phyloP scores from a whole-genome alignment of 495 filamentous ascomycete species.

The Lophium mytilinum region DNA sequence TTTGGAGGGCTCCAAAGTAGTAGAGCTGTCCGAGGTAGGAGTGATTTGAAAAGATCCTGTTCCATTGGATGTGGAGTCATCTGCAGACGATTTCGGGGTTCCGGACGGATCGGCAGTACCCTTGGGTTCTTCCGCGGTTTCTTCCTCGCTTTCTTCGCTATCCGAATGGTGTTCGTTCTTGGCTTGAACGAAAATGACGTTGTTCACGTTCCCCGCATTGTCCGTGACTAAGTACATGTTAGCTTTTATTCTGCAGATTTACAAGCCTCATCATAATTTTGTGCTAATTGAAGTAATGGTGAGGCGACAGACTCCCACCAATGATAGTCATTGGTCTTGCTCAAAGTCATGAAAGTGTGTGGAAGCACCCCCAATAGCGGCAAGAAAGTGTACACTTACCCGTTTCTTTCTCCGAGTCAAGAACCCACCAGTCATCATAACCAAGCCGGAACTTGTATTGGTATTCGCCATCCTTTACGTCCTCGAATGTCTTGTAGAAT shows the following conservation, averaged over 20 bases:
- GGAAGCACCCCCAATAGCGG: background rate
- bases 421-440: constrained; percentile 54
- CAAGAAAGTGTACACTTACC: constrained; percentile 31
- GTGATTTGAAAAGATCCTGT: constrained; percentile 2
- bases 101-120: background rate
- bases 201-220: constrained; percentile 50
- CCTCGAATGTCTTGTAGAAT: constrained; percentile 33
- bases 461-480: constrained; percentile 45
- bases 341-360: no score
- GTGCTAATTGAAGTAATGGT: background rate
- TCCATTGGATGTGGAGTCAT: background rate
- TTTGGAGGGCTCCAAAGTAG: no score
- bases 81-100: background rate
- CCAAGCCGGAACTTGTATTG: constrained; percentile 67
- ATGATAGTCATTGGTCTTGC: no score
- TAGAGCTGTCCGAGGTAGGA: no score
- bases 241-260: background rate
- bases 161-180: background rate
- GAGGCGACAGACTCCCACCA: background rate
- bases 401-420: constrained; percentile 47
- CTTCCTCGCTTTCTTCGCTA: background rate
- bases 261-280: background rate
- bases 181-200: constrained; percentile 39
- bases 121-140: background rate
- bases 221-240: constrained; percentile 41